phyloP scores from a whole-genome alignment of 495 filamentous ascomycete species.

The Thermothielavioides terrestris region DNA sequence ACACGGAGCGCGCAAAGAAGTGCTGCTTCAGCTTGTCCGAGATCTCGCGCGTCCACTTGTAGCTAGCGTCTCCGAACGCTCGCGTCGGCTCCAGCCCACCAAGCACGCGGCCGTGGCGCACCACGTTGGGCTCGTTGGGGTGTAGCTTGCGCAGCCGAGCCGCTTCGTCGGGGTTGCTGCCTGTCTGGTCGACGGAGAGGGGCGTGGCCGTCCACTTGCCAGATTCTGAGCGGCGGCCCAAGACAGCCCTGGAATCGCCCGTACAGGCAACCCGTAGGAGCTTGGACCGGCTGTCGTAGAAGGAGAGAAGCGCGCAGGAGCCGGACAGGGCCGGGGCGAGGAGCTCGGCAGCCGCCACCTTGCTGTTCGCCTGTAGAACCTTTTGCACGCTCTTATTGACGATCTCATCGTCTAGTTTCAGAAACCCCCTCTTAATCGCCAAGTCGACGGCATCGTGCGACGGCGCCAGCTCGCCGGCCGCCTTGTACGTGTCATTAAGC shows the following conservation, averaged over 20 bases:
- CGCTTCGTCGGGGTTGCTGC: constrained; percentile 72
- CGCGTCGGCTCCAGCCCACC: constrained; percentile 86
- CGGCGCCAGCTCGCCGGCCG: constrained; percentile 51
- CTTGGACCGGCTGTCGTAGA: constrained; percentile 82
- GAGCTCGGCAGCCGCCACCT: constrained; percentile 75
- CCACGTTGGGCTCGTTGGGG: constrained; percentile 76
- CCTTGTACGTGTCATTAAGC: constrained; percentile 87
- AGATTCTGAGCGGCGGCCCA: constrained; percentile 65
- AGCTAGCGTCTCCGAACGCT: constrained; percentile 91
- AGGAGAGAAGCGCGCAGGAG: constrained; percentile 90
- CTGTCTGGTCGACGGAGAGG: constrained; percentile 88
- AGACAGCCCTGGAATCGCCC: constrained; percentile 86
- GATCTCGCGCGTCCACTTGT: constrained; percentile 87
- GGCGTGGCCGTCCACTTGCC: constrained; percentile 92
- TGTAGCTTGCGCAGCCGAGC: constrained; percentile 74
- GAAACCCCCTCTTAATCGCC: constrained; percentile 89
- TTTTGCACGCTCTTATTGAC: constrained; percentile 81
- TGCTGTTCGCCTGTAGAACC: constrained; percentile 79
- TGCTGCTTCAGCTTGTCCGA: constrained; percentile 69
- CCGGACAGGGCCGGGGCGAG: constrained; percentile 90
- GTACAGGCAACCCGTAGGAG: constrained; percentile 86
- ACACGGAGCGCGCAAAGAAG: constrained; percentile 76
- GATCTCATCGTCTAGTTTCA: constrained; percentile 85
- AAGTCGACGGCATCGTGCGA: constrained; percentile 70
- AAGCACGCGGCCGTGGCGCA: constrained; percentile 79